Evolutionary conservation across 768 basidiomycete genomes (phyloP), one percentile per base, ranked within the genome.

Genomic region (Russula sp.): DNA sequence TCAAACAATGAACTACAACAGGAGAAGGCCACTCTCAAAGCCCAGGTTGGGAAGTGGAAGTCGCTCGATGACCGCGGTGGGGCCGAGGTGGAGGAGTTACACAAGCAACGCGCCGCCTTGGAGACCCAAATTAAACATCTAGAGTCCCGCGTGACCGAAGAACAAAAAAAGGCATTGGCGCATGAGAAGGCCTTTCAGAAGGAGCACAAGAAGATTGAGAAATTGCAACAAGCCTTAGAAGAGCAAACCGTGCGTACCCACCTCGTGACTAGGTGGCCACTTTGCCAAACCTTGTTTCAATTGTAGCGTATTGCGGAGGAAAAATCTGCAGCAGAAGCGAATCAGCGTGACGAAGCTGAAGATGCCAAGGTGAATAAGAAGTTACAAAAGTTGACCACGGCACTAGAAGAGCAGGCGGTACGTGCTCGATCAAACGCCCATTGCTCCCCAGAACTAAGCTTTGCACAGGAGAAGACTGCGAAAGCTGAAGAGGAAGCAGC

Each of bases 21-120:
- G 6, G 78, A 78, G 10, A 81, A 80, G 53, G 73, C 74, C 5
- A 80, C 86, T 47, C 75, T 89, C 42, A 79, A 81, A 55, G 79
- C 80, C 16, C 89, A 91, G 67, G 74, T 91, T 9, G 81, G 82
- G 47, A 83, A 85, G 69, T 89, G 87, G 87, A 79, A 87, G 68
- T 79, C 72, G 32, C 72, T 89, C 18, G 89, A 90, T 68, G 84
- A 76, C 32, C 84, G 82, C 53, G 87, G 84, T 52, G 84, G 80
- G 11, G 80, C 76, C 18, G 84, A 87, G 37, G 76, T 80, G 9
- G 87, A 86, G 57, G 71, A 74, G 6, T 73, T 80, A 56, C 78
- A 84, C 47, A 85, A 83, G 69, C 75, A 77, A 59, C 80, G 81
- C 10, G 74, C 79, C 10, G 80, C 84, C 37, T 75, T 89, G 11